Conservation (phyloP, 352 stramenopile species). For the Phytophthora chlamydospora region DNA sequence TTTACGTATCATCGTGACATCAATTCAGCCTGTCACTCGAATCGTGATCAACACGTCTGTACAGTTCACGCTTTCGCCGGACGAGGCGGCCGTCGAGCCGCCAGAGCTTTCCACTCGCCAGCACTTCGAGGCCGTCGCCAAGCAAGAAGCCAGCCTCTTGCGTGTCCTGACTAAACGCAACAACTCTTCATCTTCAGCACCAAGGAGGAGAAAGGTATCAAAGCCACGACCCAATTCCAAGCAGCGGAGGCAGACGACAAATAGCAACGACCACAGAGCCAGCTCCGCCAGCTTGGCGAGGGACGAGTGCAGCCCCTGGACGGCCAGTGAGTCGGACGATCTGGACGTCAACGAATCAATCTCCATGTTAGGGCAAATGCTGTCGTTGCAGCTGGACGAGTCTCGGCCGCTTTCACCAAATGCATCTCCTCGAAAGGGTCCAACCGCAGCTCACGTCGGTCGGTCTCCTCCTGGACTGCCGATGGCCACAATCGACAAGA, state of each 20-base stretch:
- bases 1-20: conserved; percentile 53
- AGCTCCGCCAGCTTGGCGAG: conserved; percentile 25
- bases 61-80: conserved; percentile 43
- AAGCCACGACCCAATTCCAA: conserved; percentile 1
- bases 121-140: conserved; percentile 1
- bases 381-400: conserved; percentile 15
- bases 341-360: background rate
- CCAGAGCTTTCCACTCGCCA: conserved; percentile 7
- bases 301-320: conserved; percentile 35
- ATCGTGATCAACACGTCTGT: conserved; percentile 66
- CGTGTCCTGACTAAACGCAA: conserved; percentile 3
- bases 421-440: conserved; percentile 16
- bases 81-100: conserved; percentile 21
- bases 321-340: conserved; percentile 15
- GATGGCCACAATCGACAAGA: conserved; percentile 46
- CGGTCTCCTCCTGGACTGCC: conserved; percentile 9
- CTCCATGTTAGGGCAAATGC: background rate
- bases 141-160: conserved; percentile 7
- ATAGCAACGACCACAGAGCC: conserved; percentile 13
- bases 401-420: background rate
- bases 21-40: conserved; percentile 41
- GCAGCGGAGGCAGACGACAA: background rate
- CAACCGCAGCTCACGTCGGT: conserved; percentile 9
- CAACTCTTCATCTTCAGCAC: conserved; percentile 15
- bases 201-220: conserved; percentile 11